Conservation (phyloP, 129 eudicot genomes). For the Centrapalus pauciflorus region DNA sequence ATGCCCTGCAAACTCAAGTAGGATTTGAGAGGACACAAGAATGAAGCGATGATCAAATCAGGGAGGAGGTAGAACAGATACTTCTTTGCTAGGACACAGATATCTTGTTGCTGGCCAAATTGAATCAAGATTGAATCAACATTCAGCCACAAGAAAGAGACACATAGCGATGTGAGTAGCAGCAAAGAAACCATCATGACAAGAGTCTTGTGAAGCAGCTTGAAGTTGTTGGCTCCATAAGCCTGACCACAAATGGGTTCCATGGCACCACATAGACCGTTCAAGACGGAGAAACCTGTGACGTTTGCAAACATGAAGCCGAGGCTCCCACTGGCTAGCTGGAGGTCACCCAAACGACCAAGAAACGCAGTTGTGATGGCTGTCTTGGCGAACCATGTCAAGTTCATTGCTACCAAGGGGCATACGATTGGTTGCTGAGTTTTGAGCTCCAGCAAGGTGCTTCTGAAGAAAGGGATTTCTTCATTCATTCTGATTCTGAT, state of each 20-base stretch:
- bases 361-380: constrained; percentile 83
- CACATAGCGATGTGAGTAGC: constrained; percentile 37
- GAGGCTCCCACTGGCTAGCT: constrained; percentile 75
- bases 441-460: constrained; percentile 48
- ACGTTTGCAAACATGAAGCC: constrained; percentile 83
- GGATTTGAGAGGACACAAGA: constrained; percentile 67
- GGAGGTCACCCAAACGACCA: constrained; percentile 80
- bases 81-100: constrained; percentile 39
- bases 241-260: constrained; percentile 98
- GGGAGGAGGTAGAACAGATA: constrained; percentile 70
- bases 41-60: constrained; percentile 57
- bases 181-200: constrained; percentile 52
- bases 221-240: constrained; percentile 75
- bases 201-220: constrained; percentile 75
- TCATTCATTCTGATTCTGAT: constrained; percentile 28
- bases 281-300: constrained; percentile 75
- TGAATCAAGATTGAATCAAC: constrained; percentile 55
- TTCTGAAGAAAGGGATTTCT: constrained; percentile 10
- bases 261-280: constrained; percentile 78
- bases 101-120: constrained; percentile 75
- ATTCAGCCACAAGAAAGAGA: constrained; percentile 74
- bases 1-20: constrained; percentile 68
- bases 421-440: constrained; percentile 46
- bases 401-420: constrained; percentile 63
- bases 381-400: constrained; percentile 70